Evolutionary conservation across 495 filamentous ascomycete species (phyloP).

Genomic region (Aeminium ludgeri): DNA sequence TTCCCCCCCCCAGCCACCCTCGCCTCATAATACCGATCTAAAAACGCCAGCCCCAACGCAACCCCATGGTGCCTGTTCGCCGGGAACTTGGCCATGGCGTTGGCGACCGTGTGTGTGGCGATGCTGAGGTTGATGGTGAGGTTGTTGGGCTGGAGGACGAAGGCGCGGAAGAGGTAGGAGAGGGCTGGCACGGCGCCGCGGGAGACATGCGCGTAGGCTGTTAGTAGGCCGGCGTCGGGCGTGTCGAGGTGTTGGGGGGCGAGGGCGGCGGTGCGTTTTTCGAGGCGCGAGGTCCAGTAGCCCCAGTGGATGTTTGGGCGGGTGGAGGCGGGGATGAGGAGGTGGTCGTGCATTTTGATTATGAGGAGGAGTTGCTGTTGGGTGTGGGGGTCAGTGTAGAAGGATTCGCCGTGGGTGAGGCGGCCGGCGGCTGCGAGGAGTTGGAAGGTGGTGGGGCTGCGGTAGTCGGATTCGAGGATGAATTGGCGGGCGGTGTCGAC

Average conservation of each 20-base stretch:
- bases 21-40: constrained; percentile 56
- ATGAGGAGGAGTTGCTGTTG: constrained; percentile 84
- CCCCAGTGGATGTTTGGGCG: constrained; percentile 13
- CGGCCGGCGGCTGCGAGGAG: constrained; percentile 58
- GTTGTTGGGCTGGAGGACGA: constrained; percentile 60
- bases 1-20: constrained; percentile 25
- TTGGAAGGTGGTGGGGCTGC: constrained; percentile 67
- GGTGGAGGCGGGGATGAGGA: constrained; percentile 22
- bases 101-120: constrained; percentile 63
- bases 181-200: constrained; percentile 52
- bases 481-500: constrained; percentile 56
- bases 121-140: constrained; percentile 56
- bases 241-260: constrained; percentile 20
- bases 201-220: constrained; percentile 77
- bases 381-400: constrained; percentile 41
- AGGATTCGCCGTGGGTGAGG: constrained; percentile 36
- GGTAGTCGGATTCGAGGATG: constrained; percentile 60
- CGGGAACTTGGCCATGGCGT: constrained; percentile 70
- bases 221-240: constrained; percentile 58
- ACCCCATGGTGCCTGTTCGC: constrained; percentile 79
- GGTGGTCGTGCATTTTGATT: constrained; percentile 75
- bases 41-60: constrained; percentile 65
- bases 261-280: constrained; percentile 9
- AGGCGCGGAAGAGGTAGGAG: constrained; percentile 82
- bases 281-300: constrained; percentile 4